Evolutionary conservation across 2,329 filamentous ascomycete species (phyloP).

Genomic region (Gaeumannomyces sp.): DNA sequence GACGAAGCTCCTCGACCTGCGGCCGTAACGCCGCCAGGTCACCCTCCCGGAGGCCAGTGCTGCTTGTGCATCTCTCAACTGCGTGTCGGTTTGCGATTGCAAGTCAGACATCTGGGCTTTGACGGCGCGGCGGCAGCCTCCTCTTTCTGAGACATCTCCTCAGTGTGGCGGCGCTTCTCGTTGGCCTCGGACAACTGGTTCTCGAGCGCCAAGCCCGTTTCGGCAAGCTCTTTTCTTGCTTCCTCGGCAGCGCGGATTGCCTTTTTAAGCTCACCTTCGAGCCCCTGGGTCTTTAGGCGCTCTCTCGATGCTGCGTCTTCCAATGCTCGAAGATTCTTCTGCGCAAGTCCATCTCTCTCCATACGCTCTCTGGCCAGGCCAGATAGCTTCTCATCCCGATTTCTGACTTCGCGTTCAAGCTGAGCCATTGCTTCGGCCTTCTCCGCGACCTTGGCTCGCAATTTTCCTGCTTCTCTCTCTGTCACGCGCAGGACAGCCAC

Average conservation of each 20-base stretch:
- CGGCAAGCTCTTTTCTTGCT: neutral
- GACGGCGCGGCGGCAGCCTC: neutral
- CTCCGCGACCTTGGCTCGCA: neutral
- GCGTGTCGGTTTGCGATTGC: neutral
- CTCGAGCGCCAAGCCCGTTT: constrained; percentile 9
- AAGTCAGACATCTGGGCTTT: constrained; percentile 12
- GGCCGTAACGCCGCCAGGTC: neutral
- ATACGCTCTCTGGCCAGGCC: neutral
- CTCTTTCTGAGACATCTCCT: constrained; percentile 12
- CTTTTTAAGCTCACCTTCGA: neutral
- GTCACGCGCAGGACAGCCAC: neutral
- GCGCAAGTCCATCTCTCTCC: too few relatives aligned
- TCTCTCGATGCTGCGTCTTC: neutral
- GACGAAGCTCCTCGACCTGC: constrained; percentile 6
- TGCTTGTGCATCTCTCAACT: constrained; percentile 5
- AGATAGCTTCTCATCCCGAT: neutral
- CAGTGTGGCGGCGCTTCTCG: constrained; percentile 8
- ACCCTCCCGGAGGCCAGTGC: neutral
- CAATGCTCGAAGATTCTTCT: neutral
- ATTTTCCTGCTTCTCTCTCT: neutral
- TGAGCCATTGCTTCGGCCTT: neutral
- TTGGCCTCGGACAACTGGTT: constrained; percentile 13
- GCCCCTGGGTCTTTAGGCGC: neutral
- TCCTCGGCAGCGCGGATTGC: neutral
- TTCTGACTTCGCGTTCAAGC: neutral